These are phyloP conservation scores for Lolium perenne DNA, from an alignment of 176 grass and related monocot genomes.

Conservation along the genomic window DNA sequence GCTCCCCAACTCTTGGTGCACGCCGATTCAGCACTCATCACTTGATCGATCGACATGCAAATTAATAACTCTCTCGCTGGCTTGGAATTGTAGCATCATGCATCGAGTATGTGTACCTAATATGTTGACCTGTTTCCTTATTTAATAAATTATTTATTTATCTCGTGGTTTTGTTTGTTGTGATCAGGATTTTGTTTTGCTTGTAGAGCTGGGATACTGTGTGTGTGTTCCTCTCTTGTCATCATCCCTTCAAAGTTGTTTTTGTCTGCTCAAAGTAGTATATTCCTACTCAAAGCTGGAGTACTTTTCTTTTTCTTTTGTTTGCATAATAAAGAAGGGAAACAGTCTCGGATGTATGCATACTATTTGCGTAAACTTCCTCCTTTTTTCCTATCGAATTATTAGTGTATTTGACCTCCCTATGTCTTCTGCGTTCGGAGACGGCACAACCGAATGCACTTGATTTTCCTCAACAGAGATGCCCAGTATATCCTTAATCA, in stretches of 20 bases:
- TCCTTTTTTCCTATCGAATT: not conserved
- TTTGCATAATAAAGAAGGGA: not conserved
- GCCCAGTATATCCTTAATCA: not conserved
- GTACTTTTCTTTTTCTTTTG: not conserved
- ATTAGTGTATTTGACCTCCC: not conserved
- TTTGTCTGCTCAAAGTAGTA: not conserved
- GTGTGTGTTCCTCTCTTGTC: conserved; percentile 12
- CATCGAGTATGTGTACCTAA: conserved; percentile 6
- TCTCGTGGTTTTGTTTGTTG: not conserved
- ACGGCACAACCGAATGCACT: too few relatives aligned
- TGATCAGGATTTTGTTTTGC: not conserved
- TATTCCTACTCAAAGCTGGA: not conserved
- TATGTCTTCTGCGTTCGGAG: too few relatives aligned
- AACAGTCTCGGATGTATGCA: conserved; percentile 22
- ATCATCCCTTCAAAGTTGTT: conserved; percentile 2
- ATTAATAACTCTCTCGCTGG: not conserved
- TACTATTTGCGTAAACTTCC: not conserved
- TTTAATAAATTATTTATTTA: not conserved
- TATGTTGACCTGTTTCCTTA: not conserved
- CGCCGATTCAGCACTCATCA: conserved; percentile 61
- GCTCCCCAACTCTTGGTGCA: conserved; percentile 22
- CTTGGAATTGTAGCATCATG: not conserved
- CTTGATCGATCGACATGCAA: not conserved
- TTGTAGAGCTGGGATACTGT: not conserved
- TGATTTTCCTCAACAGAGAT: too few relatives aligned